phyloP scores from a whole-genome alignment of 2,329 filamentous ascomycete species.

The Botrytis cinerea region DNA sequence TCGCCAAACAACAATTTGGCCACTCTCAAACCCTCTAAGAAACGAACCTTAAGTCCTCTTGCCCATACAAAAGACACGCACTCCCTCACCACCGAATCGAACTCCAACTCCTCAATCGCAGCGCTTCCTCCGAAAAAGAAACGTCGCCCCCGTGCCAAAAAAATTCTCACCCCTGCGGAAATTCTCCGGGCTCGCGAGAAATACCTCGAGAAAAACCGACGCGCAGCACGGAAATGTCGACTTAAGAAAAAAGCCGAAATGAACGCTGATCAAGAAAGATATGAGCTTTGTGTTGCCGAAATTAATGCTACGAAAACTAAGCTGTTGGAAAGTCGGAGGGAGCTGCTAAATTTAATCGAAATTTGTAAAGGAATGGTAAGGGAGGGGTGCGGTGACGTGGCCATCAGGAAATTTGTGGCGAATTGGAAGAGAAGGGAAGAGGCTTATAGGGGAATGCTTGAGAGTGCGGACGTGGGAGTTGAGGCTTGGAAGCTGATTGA shows the following conservation, averaged over 20 bases:
- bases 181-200: neutral
- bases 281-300: neutral
- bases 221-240: conserved; percentile 12
- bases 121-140: neutral
- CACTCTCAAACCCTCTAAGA: neutral
- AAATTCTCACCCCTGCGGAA: neutral
- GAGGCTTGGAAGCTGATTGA: conserved; percentile 4
- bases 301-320: neutral
- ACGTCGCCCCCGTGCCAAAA: conserved; percentile 9
- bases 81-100: neutral
- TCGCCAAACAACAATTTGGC: neutral
- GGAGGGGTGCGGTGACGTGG: neutral
- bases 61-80: neutral
- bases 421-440: conserved; percentile 15
- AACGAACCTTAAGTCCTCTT: neutral
- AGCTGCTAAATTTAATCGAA: neutral
- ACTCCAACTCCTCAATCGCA: neutral
- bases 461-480: neutral
- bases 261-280: neutral
- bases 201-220: conserved; percentile 11
- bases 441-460: conserved; percentile 9
- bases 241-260: conserved; percentile 15
- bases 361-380: conserved; percentile 5
- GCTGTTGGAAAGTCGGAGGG: neutral
- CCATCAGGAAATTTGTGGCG: neutral